Base-by-base conservation (phyloP, 768 basidiomycete genomes). In the Leccinum boreale region DNA sequence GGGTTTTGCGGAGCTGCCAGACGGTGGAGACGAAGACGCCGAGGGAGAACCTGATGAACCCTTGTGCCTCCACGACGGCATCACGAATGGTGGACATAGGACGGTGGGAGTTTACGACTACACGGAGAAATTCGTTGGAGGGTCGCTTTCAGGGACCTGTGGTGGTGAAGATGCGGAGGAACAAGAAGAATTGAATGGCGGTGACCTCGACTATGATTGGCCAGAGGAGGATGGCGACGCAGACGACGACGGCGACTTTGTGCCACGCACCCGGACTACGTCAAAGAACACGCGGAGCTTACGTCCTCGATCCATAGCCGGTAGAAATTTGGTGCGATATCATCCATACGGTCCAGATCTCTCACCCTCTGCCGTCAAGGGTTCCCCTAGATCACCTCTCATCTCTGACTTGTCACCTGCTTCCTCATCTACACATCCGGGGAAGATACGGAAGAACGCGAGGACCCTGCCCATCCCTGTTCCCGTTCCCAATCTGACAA, bases 401-500 rank as follows among this genome's bases (percentile, higher is more conserved):
- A 59, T 65, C 54, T 71, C 74, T 55, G 64, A 63, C 46, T 59
- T 75, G 63, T 65, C 72, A 57, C 70, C 65, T 48, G 29, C 58
- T 52, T 63, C 64, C 17, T 61, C 69, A 45, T 49, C 67, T 53
- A 61, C 58, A 7, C 72, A 68, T 28, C 57, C 62, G 55, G 62
- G 62, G 53, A 69, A 66, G 60, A 55, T 66, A 59, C 71, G 74
- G 57, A 70, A 73, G 63, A 75, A 74, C 48, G 57, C 72, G 14
- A 74, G 80, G 31, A 75, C 72, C 26, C 68, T 83, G 5, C 81
- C 81, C 24, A 70, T 84, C 17, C 86, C 86, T 45, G 72, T 87
- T 10, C 85, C 86, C 29, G 79, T 87, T 4, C 86, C 86, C 1
- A 83, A 87, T 67, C 78, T 88, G 44, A 88, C 80, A 12, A 88